These are phyloP conservation scores for Dactylellina haptotyla DNA, from an alignment of 2,329 filamentous ascomycete species.

Conservation along the genomic window DNA sequence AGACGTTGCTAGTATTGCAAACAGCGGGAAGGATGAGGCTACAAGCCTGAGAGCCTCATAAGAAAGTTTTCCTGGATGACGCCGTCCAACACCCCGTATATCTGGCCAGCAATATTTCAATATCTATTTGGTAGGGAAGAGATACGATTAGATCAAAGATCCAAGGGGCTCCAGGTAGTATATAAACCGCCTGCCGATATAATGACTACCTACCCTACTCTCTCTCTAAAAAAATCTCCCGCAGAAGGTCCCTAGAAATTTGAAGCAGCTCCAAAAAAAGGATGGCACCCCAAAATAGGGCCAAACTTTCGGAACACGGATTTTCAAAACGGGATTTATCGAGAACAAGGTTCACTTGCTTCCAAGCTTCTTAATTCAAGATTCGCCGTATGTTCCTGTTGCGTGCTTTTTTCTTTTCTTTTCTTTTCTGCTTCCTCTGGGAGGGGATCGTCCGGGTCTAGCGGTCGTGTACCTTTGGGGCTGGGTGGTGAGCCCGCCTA, in stretches of 20 bases:
- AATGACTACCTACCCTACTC: slow-evolving; percentile 3
- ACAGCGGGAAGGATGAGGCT: slow-evolving; percentile 32
- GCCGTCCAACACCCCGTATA: slow-evolving; percentile 13
- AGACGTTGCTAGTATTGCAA: no score
- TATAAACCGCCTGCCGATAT: slow-evolving; percentile 44
- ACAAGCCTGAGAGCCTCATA: slow-evolving; percentile 31
- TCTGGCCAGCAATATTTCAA: slow-evolving; percentile 39
- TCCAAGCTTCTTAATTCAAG: slow-evolving; percentile 54
- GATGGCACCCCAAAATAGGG: slow-evolving; percentile 28
- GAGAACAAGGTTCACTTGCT: slow-evolving; percentile 38
- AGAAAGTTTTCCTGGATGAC: neutral
- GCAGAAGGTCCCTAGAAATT: no score
- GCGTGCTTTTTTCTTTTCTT: slow-evolving; percentile 53
- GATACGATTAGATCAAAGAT: slow-evolving; percentile 10
- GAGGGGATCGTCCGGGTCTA: slow-evolving; percentile 20
- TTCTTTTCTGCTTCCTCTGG: no score
- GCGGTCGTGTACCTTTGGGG: slow-evolving; percentile 20
- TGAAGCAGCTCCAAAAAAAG: neutral
- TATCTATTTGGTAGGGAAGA: slow-evolving; percentile 6
- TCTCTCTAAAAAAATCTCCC: slow-evolving; percentile 11
- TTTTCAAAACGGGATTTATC: slow-evolving; percentile 47
- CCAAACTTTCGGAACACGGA: slow-evolving; percentile 43
- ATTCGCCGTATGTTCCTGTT: slow-evolving; percentile 48
- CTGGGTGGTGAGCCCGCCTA: slow-evolving; percentile 16
- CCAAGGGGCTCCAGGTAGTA: slow-evolving; percentile 23